Conservation (phyloP, 352 stramenopile species). For the Phytopythium chamaehyphon region DNA sequence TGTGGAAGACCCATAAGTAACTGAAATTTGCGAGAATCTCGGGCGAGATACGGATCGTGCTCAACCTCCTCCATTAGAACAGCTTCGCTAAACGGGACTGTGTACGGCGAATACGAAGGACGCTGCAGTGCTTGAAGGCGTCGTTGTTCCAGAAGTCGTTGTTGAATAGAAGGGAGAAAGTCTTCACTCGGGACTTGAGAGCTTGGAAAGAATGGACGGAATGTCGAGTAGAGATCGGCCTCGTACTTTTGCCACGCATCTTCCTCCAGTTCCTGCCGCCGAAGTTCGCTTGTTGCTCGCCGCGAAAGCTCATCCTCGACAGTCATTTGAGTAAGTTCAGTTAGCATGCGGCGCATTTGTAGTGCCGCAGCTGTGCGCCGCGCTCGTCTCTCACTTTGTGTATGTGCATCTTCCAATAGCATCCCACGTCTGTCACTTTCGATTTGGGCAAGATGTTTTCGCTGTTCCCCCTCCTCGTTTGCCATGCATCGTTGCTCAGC, state of each 20-base stretch:
- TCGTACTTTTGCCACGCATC: conserved; percentile 24
- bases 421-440: conserved; percentile 34
- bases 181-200: conserved; percentile 37
- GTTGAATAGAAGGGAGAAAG: conserved; percentile 45
- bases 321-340: conserved; percentile 42
- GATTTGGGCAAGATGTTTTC: conserved; percentile 22
- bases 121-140: conserved; percentile 13
- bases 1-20: conserved; percentile 43
- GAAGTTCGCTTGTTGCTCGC: conserved; percentile 20
- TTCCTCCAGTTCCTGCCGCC: conserved; percentile 21
- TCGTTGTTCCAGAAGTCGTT: conserved; percentile 24
- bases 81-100: conserved; percentile 31
- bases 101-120: conserved; percentile 21
- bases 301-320: conserved; percentile 44
- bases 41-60: conserved; percentile 42
- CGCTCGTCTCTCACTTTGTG: conserved; percentile 18
- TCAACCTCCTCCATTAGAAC: conserved; percentile 40
- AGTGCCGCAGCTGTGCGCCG: conserved; percentile 16
- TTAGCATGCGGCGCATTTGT: conserved; percentile 34
- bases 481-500: conserved; percentile 25
- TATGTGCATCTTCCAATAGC: conserved; percentile 36
- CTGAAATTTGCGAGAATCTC: conserved; percentile 54
- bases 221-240: conserved; percentile 50
- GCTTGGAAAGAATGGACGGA: conserved; percentile 45
- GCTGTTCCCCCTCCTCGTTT: conserved; percentile 31